Percentiles rank a stretch among this genome's conserved stretches.
Conservation (phyloP, 176 grass and related monocot species). For the Stipa capillata region DNA sequence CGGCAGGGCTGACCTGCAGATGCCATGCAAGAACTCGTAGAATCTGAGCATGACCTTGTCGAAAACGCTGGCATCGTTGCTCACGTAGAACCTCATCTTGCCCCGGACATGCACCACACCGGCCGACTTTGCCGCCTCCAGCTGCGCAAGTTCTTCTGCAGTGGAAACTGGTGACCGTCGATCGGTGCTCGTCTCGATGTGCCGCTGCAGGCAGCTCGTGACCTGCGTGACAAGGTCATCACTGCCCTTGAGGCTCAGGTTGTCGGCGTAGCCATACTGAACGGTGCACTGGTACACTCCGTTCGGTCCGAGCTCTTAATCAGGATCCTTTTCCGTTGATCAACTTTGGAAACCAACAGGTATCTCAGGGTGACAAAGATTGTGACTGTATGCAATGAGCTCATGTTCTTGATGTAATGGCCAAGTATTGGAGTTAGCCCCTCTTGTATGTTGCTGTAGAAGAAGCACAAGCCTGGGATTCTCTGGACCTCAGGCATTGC, state of each 20-base stretch:
- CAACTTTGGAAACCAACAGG: constrained; percentile 63
- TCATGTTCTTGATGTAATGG: constrained; percentile 77
- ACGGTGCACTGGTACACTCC: constrained; percentile 63
- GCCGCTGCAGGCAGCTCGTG: not conserved
- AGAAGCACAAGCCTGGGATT: constrained; percentile 68
- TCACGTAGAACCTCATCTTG: constrained; percentile 69
- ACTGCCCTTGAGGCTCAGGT: constrained; percentile 20
- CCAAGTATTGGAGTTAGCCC: constrained; percentile 58
- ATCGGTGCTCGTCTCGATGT: constrained; percentile 17
- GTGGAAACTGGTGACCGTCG: not conserved
- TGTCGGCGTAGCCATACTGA: constrained; percentile 66
- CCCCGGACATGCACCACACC: constrained; percentile 60
- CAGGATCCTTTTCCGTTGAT: constrained; percentile 46
- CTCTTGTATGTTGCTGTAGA: constrained; percentile 79
- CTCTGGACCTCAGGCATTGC: constrained; percentile 52
- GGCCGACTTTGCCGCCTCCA: constrained; percentile 36
- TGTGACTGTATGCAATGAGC: constrained; percentile 52
- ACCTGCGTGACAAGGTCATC: constrained; percentile 47
- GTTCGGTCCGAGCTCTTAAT: constrained; percentile 31
- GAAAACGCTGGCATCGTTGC: constrained; percentile 40
- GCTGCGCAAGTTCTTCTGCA: constrained; percentile 20
- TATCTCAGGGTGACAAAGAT: constrained; percentile 60
- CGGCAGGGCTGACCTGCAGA: constrained; percentile 58
- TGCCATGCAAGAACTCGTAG: constrained; percentile 75
- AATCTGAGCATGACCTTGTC: constrained; percentile 57